phyloP scores from a whole-genome alignment of 1,284 basidiomycete genomes.

The Cutaneotrichosporon spelunceum region DNA sequence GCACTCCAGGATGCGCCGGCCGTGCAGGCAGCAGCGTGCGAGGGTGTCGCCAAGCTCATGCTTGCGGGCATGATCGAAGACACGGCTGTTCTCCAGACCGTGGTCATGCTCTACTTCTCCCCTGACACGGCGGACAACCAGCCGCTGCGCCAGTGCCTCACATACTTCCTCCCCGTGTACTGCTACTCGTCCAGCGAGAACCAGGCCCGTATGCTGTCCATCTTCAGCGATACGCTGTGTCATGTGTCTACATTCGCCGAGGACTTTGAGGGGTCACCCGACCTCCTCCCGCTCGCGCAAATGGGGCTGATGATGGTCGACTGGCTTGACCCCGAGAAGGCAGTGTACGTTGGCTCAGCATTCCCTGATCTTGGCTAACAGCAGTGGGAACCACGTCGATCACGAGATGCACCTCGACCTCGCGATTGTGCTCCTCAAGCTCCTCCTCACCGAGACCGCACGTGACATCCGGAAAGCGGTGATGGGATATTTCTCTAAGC shows the following conservation, averaged over 20 bases:
- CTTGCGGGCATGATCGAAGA: slow-evolving; percentile 78
- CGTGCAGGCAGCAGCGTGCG: slow-evolving; percentile 73
- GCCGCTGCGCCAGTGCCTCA: slow-evolving; percentile 83
- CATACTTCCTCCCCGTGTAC: slow-evolving; percentile 94
- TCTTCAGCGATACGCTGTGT: slow-evolving; percentile 72
- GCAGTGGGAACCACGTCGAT: slow-evolving; percentile 50
- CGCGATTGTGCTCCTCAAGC: slow-evolving; percentile 68
- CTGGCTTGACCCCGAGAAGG: slow-evolving; percentile 88
- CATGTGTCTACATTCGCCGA: slow-evolving; percentile 64
- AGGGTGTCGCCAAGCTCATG: slow-evolving; percentile 87
- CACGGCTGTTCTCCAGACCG: slow-evolving; percentile 68
- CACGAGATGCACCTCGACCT: slow-evolving; percentile 71
- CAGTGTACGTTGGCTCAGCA: slow-evolving; percentile 57
- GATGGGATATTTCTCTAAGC: slow-evolving; percentile 72
- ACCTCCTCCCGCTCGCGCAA: slow-evolving; percentile 75
- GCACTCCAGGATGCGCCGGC: slow-evolving; percentile 70
- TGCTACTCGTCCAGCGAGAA: slow-evolving; percentile 79
- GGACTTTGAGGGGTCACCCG: slow-evolving; percentile 68
- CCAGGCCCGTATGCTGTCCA: slow-evolving; percentile 76
- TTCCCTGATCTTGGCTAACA: slow-evolving; percentile 35
- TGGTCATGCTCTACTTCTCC: slow-evolving; percentile 81
- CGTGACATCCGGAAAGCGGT: slow-evolving; percentile 73
- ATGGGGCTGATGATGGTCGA: slow-evolving; percentile 82
- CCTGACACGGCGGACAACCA: slow-evolving; percentile 82
- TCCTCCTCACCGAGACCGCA: slow-evolving; percentile 45